phyloP scores from a whole-genome alignment of 2,329 filamentous ascomycete genomes.

The Aspergillus neoniger region DNA sequence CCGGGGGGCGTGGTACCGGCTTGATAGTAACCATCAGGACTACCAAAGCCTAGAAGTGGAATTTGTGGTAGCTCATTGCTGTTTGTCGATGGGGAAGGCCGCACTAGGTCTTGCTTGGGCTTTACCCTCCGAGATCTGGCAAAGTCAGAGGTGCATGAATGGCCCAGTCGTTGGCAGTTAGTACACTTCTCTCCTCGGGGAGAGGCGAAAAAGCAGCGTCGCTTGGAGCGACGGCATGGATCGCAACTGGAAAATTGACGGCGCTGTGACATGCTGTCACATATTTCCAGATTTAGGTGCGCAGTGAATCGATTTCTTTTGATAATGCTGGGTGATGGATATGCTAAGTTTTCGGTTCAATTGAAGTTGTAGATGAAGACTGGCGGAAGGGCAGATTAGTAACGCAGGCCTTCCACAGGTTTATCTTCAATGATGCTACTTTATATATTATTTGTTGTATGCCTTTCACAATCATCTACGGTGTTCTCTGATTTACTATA shows the following conservation, averaged over 20 bases:
- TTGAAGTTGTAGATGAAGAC: too few relatives aligned
- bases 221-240: constrained; percentile 28
- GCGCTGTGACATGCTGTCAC: constrained; percentile 6
- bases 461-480: too few relatives aligned
- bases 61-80: neutral
- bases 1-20: neutral
- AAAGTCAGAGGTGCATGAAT: constrained; percentile 27
- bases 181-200: constrained; percentile 11
- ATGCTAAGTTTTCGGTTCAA: too few relatives aligned
- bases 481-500: too few relatives aligned
- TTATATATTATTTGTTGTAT: too few relatives aligned
- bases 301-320: too few relatives aligned
- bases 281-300: too few relatives aligned
- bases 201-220: constrained; percentile 23
- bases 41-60: neutral
- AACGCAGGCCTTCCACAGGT: too few relatives aligned
- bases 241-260: constrained; percentile 31
- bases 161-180: constrained; percentile 24
- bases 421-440: too few relatives aligned
- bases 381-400: too few relatives aligned
- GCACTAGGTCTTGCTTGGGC: neutral
- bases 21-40: neutral
- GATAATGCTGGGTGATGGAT: too few relatives aligned
- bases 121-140: constrained; percentile 9
- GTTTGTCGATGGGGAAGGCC: neutral